These are phyloP conservation scores for Candida albicans DNA, from an alignment of 1,139 yeast species.

Conservation along the genomic window DNA sequence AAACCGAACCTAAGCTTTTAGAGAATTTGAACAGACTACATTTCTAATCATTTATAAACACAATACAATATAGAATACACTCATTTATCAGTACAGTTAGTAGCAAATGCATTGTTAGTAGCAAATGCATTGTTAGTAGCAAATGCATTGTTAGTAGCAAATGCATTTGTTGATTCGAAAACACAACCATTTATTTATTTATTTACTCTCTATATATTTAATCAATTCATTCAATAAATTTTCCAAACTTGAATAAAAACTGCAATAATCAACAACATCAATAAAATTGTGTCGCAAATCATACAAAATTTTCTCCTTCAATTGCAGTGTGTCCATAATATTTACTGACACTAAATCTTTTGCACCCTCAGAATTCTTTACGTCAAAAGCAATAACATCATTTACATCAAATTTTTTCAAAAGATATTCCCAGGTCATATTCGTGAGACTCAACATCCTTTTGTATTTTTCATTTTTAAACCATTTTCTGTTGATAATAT, in stretches of 20 bases:
- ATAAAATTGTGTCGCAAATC: constrained; percentile 47
- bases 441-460: constrained; percentile 45
- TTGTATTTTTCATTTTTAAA: constrained; percentile 50
- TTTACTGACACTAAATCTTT: not conserved
- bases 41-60: no score
- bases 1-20: no score
- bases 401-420: constrained; percentile 27
- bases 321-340: constrained; percentile 27
- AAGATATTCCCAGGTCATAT: constrained; percentile 46
- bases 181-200: constrained; percentile 12
- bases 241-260: constrained; percentile 45
- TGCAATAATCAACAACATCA: constrained; percentile 48
- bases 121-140: no score
- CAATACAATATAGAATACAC: no score
- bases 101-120: no score
- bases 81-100: no score
- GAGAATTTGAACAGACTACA: no score
- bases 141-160: no score
- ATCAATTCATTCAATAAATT: constrained; percentile 41
- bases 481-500: constrained; percentile 47
- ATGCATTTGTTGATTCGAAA: constrained; percentile 31
- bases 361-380: no score
- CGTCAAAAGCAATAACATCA: constrained; percentile 4
- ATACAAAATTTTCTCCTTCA: constrained; percentile 42
- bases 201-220: constrained; percentile 32